Evolutionary conservation across 177 flowering plant species (phyloP).

Genomic region (Vitis hybrid): DNA sequence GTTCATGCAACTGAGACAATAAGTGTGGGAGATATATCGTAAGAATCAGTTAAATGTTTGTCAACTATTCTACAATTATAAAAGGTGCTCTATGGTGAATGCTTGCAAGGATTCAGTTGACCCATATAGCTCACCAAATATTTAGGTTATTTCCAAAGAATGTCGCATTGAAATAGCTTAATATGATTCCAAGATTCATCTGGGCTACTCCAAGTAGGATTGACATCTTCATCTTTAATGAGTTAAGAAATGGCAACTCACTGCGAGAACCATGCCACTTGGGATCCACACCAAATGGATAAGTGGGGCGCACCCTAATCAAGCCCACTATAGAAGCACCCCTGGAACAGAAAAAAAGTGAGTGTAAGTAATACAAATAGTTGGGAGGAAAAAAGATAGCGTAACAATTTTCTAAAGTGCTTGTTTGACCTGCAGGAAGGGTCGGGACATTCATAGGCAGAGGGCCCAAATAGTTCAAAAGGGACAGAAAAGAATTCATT

Average conservation of each 20-base stretch:
- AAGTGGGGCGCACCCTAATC: conserved; percentile 66
- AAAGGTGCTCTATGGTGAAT: not conserved
- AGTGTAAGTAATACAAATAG: not conserved
- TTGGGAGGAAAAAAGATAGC: not conserved
- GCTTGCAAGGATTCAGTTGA: not conserved
- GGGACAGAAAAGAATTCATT: conserved; percentile 95
- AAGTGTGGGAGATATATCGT: not conserved
- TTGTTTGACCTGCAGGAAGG: conserved; percentile 65
- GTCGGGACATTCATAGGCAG: conserved; percentile 88
- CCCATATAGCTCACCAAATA: conserved; percentile 48
- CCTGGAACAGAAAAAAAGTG: conserved; percentile 38
- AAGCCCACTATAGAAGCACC: conserved; percentile 77
- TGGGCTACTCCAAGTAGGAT: conserved; percentile 88
- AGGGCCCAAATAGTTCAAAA: conserved; percentile 69
- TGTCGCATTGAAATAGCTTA: conserved; percentile 82
- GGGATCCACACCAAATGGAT: conserved; percentile 95
- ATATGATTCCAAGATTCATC: conserved; percentile 87
- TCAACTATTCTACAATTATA: not conserved
- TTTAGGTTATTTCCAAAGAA: conserved; percentile 62
- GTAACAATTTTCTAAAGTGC: not conserved
- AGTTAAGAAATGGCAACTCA: conserved; percentile 89
- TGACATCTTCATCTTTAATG: conserved; percentile 98
- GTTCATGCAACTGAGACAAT: not conserved
- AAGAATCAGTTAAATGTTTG: not conserved
- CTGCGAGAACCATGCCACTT: conserved; percentile 85